These are phyloP conservation scores for Moniliella sp. DNA, from an alignment of 1,284 basidiomycete genomes.

Conservation along the genomic window DNA sequence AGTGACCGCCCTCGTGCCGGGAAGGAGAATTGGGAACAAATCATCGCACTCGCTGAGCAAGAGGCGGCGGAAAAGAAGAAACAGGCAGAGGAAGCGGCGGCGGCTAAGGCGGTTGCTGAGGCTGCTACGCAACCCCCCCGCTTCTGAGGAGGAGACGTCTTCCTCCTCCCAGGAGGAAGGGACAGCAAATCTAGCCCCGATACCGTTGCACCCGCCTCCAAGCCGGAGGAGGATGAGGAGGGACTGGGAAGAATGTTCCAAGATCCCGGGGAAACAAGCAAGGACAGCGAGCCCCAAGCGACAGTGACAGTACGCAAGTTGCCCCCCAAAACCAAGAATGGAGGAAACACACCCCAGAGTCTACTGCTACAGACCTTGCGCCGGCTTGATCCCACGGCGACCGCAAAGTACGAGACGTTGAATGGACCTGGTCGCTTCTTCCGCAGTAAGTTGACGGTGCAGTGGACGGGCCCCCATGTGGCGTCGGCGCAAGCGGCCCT, in stretches of 20 bases:
- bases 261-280: neutral
- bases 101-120: too few species aligned
- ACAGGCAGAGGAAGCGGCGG: too few species aligned
- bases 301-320: constrained; percentile 10
- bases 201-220: too few species aligned
- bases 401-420: constrained; percentile 42
- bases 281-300: constrained; percentile 9
- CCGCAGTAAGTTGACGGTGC: constrained; percentile 19
- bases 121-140: too few species aligned
- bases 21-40: too few species aligned
- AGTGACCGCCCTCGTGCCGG: too few species aligned
- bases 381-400: constrained; percentile 49
- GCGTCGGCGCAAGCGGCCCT: neutral
- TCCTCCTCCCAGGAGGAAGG: too few species aligned
- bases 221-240: neutral
- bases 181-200: too few species aligned
- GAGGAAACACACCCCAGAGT: constrained; percentile 16
- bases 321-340: constrained; percentile 15
- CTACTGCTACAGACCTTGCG: constrained; percentile 24
- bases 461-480: constrained; percentile 9
- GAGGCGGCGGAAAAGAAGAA: too few species aligned
- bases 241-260: neutral
- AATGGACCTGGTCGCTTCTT: constrained; percentile 10
- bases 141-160: too few species aligned
- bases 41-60: too few species aligned